Base-by-base conservation (phyloP, 345 rosid genomes). In the Clarkia xantiana region DNA sequence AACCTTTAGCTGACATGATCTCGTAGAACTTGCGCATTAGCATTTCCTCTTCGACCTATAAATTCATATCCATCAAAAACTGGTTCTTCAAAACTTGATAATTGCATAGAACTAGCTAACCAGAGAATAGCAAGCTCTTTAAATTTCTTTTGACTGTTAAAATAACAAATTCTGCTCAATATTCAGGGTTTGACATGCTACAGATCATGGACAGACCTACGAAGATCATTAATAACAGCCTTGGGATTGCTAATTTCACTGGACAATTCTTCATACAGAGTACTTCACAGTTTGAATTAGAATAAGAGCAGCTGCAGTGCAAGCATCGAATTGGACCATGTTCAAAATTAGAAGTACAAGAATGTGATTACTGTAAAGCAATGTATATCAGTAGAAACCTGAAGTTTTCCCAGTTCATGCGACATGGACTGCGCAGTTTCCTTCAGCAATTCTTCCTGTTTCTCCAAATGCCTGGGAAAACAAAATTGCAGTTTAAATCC, bases 11-110 rank as follows among this genome's bases (percentile, higher is more conserved):
- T 53, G 54, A 17, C 84, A 72, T 70, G 56, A 86, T 57, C 44
- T 76, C 76, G 42, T 51, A 75, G 61, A 80, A 78, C 62, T 86
- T 86, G 54, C 67, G 69, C 96, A 82, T 80, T 58, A 80, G 60
- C 84, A 80, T 80, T 63, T 78, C 78, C 60, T 86, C 86, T 67
- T 80, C 96, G 43, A 82, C 86, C 89, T 86, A 62, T 52, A 67
- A 61, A 53, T 14, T 43, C 6, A 17, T 34, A 42, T 39, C 18
- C 0, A 11, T 19, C 13, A 4, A 3, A 17, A 25, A 15, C 8
- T 4, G 13, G 15, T 34, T 13, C 55, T 16, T 5, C 6, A 18
- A 11, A 52, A 41, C 11, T 3, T 16, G 10, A 39, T 17, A 38
- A 11, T 19, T 34, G 10, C 11, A 10, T 17, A 11, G 14, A 38